Conservation (phyloP, 306 rosid species). For the Cucurbita maxima region DNA sequence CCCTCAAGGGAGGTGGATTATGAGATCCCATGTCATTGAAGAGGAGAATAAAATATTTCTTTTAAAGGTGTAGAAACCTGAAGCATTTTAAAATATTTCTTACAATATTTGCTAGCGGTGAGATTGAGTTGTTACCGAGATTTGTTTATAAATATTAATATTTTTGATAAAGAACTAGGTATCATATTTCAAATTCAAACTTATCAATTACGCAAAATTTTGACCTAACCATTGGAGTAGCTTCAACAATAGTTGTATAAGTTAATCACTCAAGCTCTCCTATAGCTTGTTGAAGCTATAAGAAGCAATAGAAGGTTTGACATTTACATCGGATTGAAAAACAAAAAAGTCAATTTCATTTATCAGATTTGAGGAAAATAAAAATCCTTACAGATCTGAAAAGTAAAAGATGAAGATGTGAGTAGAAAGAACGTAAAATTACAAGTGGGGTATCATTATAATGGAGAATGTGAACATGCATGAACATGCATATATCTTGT, state of each 20-base stretch:
- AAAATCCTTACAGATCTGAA: neutral
- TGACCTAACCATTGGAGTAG: neutral
- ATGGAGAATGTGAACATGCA: neutral
- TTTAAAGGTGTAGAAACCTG: too few relatives aligned
- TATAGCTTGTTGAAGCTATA: neutral
- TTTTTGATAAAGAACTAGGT: too few relatives aligned
- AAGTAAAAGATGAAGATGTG: neutral
- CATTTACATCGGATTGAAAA: neutral
- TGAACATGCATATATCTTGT: neutral
- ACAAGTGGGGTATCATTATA: neutral
- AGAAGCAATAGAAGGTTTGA: neutral
- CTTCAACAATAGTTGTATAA: neutral
- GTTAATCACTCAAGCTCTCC: neutral
- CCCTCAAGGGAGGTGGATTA: too few relatives aligned
- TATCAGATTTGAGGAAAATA: neutral
- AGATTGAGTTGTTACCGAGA: too few relatives aligned
- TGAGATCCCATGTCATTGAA: too few relatives aligned
- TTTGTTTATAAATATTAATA: too few relatives aligned
- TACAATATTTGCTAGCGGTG: too few relatives aligned
- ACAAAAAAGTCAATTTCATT: neutral
- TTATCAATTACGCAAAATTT: neutral
- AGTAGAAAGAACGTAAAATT: neutral
- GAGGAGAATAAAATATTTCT: too few relatives aligned
- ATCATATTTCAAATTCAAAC: neutral
- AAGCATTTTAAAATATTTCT: too few relatives aligned